Conservation (phyloP, 257 asterid species). For the Thymus mandschuricus region DNA sequence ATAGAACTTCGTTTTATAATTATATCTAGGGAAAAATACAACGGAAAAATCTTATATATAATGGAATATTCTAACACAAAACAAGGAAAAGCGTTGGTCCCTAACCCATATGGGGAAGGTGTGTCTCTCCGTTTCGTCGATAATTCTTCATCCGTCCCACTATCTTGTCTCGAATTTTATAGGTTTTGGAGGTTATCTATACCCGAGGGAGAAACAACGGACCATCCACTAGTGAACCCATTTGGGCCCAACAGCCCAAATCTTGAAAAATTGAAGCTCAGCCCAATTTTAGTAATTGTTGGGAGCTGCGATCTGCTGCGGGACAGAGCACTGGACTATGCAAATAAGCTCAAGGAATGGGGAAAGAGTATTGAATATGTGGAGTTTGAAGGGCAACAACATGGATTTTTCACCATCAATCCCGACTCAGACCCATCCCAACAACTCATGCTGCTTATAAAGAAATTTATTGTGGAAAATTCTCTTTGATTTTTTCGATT, state of each 20-base stretch:
- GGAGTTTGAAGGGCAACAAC: conserved; percentile 80
- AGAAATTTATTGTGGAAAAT: conserved; percentile 44
- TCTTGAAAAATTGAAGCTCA: conserved; percentile 44
- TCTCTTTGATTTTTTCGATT: conserved; percentile 22
- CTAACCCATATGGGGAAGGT: no score
- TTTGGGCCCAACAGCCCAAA: conserved; percentile 62
- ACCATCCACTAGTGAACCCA: conserved; percentile 70
- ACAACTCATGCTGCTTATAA: conserved; percentile 50
- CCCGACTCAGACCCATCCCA: conserved; percentile 55
- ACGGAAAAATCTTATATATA: no score
- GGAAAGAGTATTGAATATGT: conserved; percentile 63
- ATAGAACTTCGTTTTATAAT: no score
- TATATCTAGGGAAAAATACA: no score
- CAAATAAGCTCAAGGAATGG: conserved; percentile 47
- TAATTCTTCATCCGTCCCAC: no score
- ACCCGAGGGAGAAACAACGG: conserved; percentile 59
- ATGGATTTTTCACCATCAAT: conserved; percentile 69
- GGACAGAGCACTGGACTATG: conserved; percentile 63
- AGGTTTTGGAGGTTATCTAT: conserved; percentile 77
- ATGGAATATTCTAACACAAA: no score
- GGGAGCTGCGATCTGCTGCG: conserved; percentile 65
- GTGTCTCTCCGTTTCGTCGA: no score
- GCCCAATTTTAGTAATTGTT: conserved; percentile 60
- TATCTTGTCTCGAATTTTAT: no score
- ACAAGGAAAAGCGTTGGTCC: no score